Evolutionary conservation across 371 early-diverging fungal species (phyloP).

Genomic region (Lichtheimia ornata): DNA sequence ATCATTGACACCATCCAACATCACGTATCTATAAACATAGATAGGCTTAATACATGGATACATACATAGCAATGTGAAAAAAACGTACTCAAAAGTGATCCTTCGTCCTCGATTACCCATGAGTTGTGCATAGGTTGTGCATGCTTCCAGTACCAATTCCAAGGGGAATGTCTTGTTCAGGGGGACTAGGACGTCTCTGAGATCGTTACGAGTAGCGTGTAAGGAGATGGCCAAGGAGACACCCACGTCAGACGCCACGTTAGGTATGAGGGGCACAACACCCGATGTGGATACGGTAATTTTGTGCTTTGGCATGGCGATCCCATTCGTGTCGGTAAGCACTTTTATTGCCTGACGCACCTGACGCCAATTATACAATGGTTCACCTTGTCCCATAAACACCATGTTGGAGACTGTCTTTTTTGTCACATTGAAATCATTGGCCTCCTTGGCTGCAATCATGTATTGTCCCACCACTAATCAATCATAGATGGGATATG

Average conservation of each 20-base stretch:
- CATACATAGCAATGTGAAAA: neutral
- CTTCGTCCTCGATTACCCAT: constrained; percentile 51
- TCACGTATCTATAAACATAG: constrained; percentile 64
- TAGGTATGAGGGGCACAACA: constrained; percentile 79
- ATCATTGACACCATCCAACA: constrained; percentile 86
- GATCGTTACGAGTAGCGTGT: constrained; percentile 82
- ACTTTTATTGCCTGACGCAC: constrained; percentile 73
- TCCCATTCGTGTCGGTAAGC: constrained; percentile 72
- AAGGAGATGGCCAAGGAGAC: constrained; percentile 86
- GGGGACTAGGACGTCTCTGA: constrained; percentile 84
- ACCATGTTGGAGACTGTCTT: constrained; percentile 75
- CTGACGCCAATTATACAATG: constrained; percentile 30
- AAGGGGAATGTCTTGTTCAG: constrained; percentile 84
- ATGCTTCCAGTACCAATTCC: constrained; percentile 69
- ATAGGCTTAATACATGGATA: neutral
- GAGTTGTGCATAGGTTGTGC: constrained; percentile 59
- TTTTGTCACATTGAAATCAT: constrained; percentile 51
- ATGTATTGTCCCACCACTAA: constrained; percentile 87
- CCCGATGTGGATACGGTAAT: constrained; percentile 93
- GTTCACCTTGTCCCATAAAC: constrained; percentile 87
- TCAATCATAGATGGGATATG: neutral
- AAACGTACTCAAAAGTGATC: constrained; percentile 76
- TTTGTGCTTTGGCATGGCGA: constrained; percentile 70
- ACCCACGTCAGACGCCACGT: constrained; percentile 75
- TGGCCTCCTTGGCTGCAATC: constrained; percentile 63